phyloP scores from a whole-genome alignment of 1,284 basidiomycete genomes.

The Tylopilus sp. region DNA sequence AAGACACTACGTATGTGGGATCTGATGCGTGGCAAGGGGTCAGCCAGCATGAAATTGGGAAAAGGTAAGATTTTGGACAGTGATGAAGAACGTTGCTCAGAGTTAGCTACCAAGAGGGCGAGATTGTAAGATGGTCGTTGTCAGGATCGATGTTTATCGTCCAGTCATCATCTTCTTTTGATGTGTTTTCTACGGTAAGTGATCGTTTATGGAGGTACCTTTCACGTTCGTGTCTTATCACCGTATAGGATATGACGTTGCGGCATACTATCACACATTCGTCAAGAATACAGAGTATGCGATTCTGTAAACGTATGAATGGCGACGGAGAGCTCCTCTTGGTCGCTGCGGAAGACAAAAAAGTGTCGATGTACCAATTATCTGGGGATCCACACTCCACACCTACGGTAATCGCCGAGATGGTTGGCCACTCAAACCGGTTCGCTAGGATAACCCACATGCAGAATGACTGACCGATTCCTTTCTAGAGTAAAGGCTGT shows the following conservation, averaged over 20 bases:
- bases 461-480: background rate
- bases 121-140: slow-evolving; percentile 80
- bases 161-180: slow-evolving; percentile 72
- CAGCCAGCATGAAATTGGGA: slow-evolving; percentile 83
- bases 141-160: slow-evolving; percentile 77
- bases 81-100: slow-evolving; percentile 12
- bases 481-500: slow-evolving; percentile 64
- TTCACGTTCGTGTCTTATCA: slow-evolving; percentile 2
- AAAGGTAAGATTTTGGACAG: slow-evolving; percentile 53
- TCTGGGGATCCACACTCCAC: slow-evolving; percentile 38
- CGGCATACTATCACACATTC: slow-evolving; percentile 70
- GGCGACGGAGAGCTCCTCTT: slow-evolving; percentile 65
- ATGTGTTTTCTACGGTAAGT: slow-evolving; percentile 76
- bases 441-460: slow-evolving; percentile 31
- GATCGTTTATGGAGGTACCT: background rate
- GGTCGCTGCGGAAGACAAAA: slow-evolving; percentile 84
- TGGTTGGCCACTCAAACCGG: slow-evolving; percentile 76
- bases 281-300: slow-evolving; percentile 76
- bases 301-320: slow-evolving; percentile 59
- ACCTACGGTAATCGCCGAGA: slow-evolving; percentile 55
- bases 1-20: slow-evolving; percentile 96
- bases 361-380: slow-evolving; percentile 69
- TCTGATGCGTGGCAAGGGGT: slow-evolving; percentile 89
- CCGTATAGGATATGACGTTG: slow-evolving; percentile 62
- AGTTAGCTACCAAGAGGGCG: slow-evolving; percentile 60